Percentiles rank a stretch among this genome's conserved stretches.
These are phyloP conservation scores for Yamadazyma siamensis DNA, from an alignment of 1,139 yeast genomes.

Conservation along the genomic window DNA sequence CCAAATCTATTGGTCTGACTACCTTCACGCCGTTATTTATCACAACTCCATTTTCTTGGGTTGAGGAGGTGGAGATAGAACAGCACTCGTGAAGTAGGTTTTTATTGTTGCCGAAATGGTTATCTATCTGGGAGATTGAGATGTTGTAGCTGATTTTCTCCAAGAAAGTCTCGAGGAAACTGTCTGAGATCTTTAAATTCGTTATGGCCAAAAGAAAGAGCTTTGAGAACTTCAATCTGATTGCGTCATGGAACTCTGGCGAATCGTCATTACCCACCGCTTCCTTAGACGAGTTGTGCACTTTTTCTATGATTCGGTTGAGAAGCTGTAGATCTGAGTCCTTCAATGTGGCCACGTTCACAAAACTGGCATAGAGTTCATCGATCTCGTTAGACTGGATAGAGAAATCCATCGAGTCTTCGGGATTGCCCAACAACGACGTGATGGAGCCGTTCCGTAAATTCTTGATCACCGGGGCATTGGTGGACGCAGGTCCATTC, in stretches of 20 bases:
- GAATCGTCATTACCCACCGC: conserved; percentile 13
- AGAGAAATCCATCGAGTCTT: conserved; percentile 1
- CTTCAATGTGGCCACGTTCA: conserved; percentile 52
- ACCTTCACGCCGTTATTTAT: conserved; percentile 48
- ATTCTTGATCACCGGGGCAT: conserved; percentile 5
- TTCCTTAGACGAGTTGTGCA: conserved; percentile 23
- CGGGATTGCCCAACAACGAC: conserved; percentile 1
- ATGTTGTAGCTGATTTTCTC: conserved; percentile 40
- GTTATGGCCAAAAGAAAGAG: conserved; percentile 64
- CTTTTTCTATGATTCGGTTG: conserved; percentile 50
- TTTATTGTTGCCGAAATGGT: conserved; percentile 41
- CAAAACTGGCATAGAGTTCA: conserved; percentile 65
- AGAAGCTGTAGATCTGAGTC: conserved; percentile 43
- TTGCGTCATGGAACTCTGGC: conserved; percentile 12
- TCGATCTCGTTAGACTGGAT: conserved; percentile 45
- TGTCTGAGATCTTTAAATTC: conserved; percentile 47
- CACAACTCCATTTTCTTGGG: conserved; percentile 27
- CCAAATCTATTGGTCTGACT: conserved; percentile 36
- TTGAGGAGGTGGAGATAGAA: conserved; percentile 35
- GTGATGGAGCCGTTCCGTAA: conserved; percentile 8
- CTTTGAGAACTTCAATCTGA: conserved; percentile 49
- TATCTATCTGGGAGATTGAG: conserved; percentile 35
- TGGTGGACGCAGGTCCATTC: conserved; percentile 1
- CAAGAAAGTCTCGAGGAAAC: conserved; percentile 44
- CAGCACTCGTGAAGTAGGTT: conserved; percentile 46